phyloP scores from a whole-genome alignment of 495 filamentous ascomycete genomes.

The Aspergillus biplanus region DNA sequence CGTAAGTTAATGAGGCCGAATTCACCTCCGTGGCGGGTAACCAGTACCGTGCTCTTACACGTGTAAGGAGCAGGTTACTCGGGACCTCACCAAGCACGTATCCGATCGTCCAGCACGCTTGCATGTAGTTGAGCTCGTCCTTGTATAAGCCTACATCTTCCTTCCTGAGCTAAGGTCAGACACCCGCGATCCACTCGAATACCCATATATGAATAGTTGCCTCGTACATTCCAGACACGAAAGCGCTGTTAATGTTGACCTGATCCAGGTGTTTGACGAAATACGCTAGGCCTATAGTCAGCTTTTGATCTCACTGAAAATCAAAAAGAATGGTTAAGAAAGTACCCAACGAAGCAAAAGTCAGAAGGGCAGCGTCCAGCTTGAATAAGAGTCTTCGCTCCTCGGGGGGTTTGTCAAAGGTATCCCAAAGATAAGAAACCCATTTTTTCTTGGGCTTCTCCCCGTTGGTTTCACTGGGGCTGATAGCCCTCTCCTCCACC shows the following conservation, averaged over 20 bases:
- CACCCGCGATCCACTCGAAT: not conserved
- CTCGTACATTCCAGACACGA: slow-evolving; percentile 48
- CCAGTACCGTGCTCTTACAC: slow-evolving; percentile 59
- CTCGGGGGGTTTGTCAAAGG: slow-evolving; percentile 61
- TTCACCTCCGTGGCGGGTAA: slow-evolving; percentile 54
- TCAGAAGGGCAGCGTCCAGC: slow-evolving; percentile 58
- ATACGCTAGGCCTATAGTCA: slow-evolving; percentile 38
- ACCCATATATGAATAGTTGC: not conserved
- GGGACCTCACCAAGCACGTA: slow-evolving; percentile 67
- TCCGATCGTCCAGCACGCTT: slow-evolving; percentile 63
- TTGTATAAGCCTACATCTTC: slow-evolving; percentile 61
- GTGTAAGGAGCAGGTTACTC: slow-evolving; percentile 60
- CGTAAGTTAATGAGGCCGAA: not conserved
- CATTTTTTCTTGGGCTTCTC: slow-evolving; percentile 38
- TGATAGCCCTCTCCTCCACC: slow-evolving; percentile 23
- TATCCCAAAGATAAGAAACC: slow-evolving; percentile 61
- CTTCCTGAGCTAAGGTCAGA: slow-evolving; percentile 49
- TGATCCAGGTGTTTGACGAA: slow-evolving; percentile 65
- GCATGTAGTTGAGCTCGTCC: slow-evolving; percentile 56
- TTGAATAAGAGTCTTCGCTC: slow-evolving; percentile 65
- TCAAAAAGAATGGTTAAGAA: not conserved
- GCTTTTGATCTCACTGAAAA: not conserved
- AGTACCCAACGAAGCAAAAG: slow-evolving; percentile 52
- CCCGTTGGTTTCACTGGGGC: slow-evolving; percentile 24
- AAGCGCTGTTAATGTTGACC: slow-evolving; percentile 60